phyloP scores from a whole-genome alignment of 1,284 basidiomycete genomes.

The Boletus austroedulis region DNA sequence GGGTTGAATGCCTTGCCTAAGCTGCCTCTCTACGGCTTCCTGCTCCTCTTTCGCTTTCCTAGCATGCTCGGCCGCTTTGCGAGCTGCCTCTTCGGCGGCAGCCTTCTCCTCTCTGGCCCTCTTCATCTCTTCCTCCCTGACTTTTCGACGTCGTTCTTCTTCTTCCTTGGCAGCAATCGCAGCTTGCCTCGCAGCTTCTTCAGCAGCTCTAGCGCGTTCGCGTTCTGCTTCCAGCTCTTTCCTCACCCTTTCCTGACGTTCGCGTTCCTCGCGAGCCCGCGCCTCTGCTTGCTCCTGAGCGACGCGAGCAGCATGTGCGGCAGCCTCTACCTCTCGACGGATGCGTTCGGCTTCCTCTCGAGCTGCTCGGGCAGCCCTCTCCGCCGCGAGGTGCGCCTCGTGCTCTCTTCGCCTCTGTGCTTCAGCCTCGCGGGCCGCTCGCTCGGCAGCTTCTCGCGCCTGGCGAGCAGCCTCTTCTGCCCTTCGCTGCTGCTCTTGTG shows the following conservation, averaged over 20 bases:
- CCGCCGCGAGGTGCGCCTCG: conserved; percentile 19
- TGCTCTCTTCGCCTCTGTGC: conserved; percentile 13
- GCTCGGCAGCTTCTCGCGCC: conserved; percentile 26
- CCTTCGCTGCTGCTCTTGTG: conserved; percentile 23
- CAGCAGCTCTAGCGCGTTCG: conserved; percentile 12
- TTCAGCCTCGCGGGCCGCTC: conserved; percentile 26
- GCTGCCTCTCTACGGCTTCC: conserved; percentile 23
- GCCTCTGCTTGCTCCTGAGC: conserved; percentile 29
- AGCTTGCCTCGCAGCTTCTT: conserved; percentile 28
- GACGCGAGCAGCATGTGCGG: conserved; percentile 19
- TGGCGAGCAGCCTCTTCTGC: conserved; percentile 24
- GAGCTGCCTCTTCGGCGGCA: conserved; percentile 27
- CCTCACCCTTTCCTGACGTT: conserved; percentile 22
- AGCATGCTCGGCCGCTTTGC: conserved; percentile 24
- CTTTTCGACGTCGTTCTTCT: conserved; percentile 23
- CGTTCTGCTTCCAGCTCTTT: conserved; percentile 26
- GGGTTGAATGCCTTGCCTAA: conserved; percentile 31
- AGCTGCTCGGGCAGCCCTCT: conserved; percentile 29
- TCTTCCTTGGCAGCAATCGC: conserved; percentile 28
- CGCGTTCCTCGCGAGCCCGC: conserved; percentile 25
- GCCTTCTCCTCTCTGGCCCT: conserved; percentile 18
- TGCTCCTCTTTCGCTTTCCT: conserved; percentile 21
- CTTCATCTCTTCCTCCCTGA: conserved; percentile 22
- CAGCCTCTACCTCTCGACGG: conserved; percentile 21
- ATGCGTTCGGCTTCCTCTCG: conserved; percentile 25